A percentile compares a stretch with the other conserved stretches of the same genome.
phyloP scores from a whole-genome alignment of 208 protist species.

The Leishmania guyanensis region DNA sequence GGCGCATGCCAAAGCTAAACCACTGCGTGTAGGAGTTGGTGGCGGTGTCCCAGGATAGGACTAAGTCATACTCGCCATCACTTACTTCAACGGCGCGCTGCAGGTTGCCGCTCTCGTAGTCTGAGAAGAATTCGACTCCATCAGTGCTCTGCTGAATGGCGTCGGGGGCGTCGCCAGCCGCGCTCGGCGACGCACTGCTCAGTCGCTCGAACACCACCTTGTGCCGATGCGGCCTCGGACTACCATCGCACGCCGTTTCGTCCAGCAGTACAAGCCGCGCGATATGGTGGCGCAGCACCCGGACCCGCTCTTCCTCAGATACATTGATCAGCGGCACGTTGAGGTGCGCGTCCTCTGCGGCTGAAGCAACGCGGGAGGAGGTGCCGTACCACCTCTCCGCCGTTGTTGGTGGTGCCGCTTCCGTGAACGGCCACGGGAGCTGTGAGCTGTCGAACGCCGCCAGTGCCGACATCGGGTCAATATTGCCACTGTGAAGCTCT shows the following conservation, averaged over 20 bases:
- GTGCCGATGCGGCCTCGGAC: constrained; percentile 32
- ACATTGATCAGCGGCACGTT: constrained; percentile 35
- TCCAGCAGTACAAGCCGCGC: constrained; percentile 42
- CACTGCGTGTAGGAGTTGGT: constrained; percentile 97
- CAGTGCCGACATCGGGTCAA: constrained; percentile 25
- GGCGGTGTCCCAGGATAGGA: constrained; percentile 93
- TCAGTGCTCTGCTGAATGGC: constrained; percentile 15
- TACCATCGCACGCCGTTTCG: constrained; percentile 37
- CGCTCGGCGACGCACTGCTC: not conserved
- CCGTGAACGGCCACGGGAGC: constrained; percentile 61
- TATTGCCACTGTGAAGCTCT: constrained; percentile 47
- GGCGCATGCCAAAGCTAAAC: constrained; percentile 94
- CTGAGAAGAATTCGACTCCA: constrained; percentile 84
- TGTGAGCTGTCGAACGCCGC: constrained; percentile 11
- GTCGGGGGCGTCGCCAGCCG: not conserved
- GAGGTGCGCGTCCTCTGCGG: constrained; percentile 24
- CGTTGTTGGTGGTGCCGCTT: constrained; percentile 35
- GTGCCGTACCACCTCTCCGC: constrained; percentile 18
- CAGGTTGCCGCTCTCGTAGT: constrained; percentile 97
- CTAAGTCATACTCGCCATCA: constrained; percentile 94
- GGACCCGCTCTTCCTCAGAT: constrained; percentile 37
- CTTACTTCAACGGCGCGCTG: constrained; percentile 86
- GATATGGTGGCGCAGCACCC: constrained; percentile 67
- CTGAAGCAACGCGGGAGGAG: not conserved
- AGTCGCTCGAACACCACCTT: constrained; percentile 35